Evolutionary conservation across 257 asterid genomes (phyloP).

Genomic region (Ehretia macrophylla): DNA sequence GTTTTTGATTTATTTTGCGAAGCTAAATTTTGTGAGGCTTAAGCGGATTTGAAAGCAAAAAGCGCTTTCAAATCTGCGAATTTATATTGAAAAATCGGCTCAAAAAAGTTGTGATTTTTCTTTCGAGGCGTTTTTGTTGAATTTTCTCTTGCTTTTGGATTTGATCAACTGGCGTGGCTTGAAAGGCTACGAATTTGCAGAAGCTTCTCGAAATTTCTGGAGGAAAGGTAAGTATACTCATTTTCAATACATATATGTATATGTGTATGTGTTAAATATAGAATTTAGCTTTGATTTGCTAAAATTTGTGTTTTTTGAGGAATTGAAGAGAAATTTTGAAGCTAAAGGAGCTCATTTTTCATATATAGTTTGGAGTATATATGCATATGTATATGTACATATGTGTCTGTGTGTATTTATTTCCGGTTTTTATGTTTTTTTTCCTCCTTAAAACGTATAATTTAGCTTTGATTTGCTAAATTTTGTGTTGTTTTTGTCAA

Average conservation of each 20-base stretch:
- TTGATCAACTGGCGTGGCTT: not conserved
- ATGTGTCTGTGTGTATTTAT: too few species aligned
- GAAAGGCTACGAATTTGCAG: not conserved
- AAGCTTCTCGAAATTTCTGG: not conserved
- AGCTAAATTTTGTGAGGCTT: not conserved
- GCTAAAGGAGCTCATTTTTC: too few species aligned
- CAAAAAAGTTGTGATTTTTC: not conserved
- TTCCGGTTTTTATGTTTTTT: too few species aligned
- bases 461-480: not conserved
- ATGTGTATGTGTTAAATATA: too few species aligned
- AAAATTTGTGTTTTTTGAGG: too few species aligned
- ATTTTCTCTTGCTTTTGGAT: not conserved
- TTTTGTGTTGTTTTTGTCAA: constrained; percentile 2
- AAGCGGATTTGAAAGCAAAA: not conserved
- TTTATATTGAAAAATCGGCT: not conserved
- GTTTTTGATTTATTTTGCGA: not conserved
- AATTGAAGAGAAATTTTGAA: too few species aligned
- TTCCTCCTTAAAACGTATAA: too few species aligned
- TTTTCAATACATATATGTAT: too few species aligned
- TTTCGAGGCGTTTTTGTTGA: too few species aligned
- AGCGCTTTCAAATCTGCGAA: constrained; percentile 1
- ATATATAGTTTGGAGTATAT: too few species aligned
- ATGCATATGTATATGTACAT: too few species aligned
- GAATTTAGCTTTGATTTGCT: too few species aligned
- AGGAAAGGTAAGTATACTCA: not conserved